Evolutionary conservation across 2,329 filamentous ascomycete species (phyloP).

Genomic region (Colletotrichum tropicicola): DNA sequence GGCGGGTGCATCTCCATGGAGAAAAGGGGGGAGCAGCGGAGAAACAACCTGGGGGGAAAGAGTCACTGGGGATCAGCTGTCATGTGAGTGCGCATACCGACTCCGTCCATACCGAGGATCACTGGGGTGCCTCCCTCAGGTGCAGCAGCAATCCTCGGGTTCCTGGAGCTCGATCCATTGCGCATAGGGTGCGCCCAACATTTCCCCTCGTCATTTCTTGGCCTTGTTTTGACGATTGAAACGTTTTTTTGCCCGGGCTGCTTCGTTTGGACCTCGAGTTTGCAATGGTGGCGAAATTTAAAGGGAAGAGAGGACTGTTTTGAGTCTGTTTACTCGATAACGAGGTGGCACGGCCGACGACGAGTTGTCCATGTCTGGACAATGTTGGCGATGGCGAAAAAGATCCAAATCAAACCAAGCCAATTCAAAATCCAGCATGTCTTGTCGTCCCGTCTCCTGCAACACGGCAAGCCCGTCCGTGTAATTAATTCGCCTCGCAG

Average conservation of each 20-base stretch:
- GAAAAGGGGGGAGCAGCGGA: neutral
- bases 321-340: neutral
- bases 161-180: too few species aligned
- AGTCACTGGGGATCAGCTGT: neutral
- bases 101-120: neutral
- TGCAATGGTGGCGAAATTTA: neutral
- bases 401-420: neutral
- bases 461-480: neutral
- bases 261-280: neutral
- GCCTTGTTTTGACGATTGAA: neutral
- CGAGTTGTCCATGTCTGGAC: too few species aligned
- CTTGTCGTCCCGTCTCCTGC: neutral
- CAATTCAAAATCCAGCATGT: neutral
- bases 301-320: too few species aligned
- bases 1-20: conserved; percentile 8
- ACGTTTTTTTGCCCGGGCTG: neutral
- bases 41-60: neutral
- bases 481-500: neutral
- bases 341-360: neutral
- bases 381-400: neutral
- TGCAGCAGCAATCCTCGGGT: neutral
- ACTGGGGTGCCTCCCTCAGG: neutral
- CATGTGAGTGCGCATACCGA: neutral
- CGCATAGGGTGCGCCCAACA: too few species aligned
- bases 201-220: neutral